These are phyloP conservation scores for Pascua sp. DNA, from an alignment of 1,284 basidiomycete species.

Conservation along the genomic window DNA sequence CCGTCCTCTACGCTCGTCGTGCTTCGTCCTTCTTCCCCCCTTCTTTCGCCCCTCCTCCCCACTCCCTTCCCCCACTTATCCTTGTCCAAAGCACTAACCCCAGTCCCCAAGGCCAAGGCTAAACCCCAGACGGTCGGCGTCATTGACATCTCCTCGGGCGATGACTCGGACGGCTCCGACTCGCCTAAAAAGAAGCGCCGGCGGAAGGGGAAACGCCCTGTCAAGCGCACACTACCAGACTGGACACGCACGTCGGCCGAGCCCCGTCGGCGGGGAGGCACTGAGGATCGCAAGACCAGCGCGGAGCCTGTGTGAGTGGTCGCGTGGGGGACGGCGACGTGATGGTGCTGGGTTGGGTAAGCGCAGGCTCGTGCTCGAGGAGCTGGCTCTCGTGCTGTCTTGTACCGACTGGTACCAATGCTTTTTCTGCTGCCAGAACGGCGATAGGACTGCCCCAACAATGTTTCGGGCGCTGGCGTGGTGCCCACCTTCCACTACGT, in stretches of 20 bases:
- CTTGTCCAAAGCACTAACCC: neutral
- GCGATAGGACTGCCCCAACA: too few relatives aligned
- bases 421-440: too few relatives aligned
- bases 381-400: too few relatives aligned
- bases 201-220: neutral
- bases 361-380: too few relatives aligned
- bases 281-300: neutral
- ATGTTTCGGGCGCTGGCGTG: too few relatives aligned
- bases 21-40: too few relatives aligned
- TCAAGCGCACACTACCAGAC: slow-evolving; percentile 6
- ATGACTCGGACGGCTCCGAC: slow-evolving; percentile 1
- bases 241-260: slow-evolving; percentile 5
- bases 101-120: neutral
- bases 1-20: too few relatives aligned
- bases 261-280: neutral
- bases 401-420: too few relatives aligned
- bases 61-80: neutral
- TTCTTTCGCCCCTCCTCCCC: neutral
- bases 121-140: neutral
- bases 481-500: too few relatives aligned
- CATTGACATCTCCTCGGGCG: neutral
- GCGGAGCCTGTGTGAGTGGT: slow-evolving; percentile 1
- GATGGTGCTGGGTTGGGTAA: too few relatives aligned
- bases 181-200: neutral
- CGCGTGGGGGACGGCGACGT: too few relatives aligned